Percentiles rank a stretch among this genome's conserved stretches.
Evolutionary conservation across 108 stramenopile species (phyloP).

Genomic region (Nitzschia sp.): DNA sequence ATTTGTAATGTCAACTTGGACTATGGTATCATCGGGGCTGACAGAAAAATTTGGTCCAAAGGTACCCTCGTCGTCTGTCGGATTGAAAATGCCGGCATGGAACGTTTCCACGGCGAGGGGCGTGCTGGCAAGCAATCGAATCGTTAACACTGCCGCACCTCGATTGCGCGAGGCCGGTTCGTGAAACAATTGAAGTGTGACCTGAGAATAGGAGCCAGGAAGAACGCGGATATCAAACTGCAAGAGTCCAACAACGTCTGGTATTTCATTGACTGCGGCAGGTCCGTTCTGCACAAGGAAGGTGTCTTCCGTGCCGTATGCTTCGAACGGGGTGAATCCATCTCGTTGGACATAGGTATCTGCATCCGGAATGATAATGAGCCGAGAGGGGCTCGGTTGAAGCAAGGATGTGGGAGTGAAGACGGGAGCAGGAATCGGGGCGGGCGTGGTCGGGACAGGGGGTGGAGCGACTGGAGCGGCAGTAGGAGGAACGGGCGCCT

Average conservation of each 20-base stretch:
- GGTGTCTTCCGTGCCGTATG: slow-evolving; percentile 15
- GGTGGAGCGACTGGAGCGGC: not conserved
- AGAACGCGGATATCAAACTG: slow-evolving; percentile 10
- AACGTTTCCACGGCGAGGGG: slow-evolving; percentile 14
- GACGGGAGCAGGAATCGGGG: not conserved
- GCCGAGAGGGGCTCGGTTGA: not conserved
- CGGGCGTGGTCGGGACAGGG: not conserved
- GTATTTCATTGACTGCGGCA: slow-evolving; percentile 4
- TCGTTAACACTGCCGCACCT: slow-evolving; percentile 6
- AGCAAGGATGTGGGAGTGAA: slow-evolving; percentile 8
- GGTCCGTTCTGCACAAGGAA: slow-evolving; percentile 25
- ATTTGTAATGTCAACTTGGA: slow-evolving; percentile 19
- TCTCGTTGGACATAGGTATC: slow-evolving; percentile 14
- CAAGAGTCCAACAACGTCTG: slow-evolving; percentile 17
- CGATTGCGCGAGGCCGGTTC: not conserved
- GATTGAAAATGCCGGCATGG: slow-evolving; percentile 8
- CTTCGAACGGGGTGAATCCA: slow-evolving; percentile 16
- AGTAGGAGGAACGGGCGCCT: not conserved
- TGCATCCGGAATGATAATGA: slow-evolving; percentile 10
- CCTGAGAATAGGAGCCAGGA: not conserved
- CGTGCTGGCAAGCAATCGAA: not conserved
- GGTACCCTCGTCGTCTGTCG: not conserved
- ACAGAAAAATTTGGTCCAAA: slow-evolving; percentile 15
- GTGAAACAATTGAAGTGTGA: slow-evolving; percentile 14
- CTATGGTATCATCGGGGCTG: not conserved